These are phyloP conservation scores for Cicer arietinum DNA, from an alignment of 306 rosid genomes.

Conservation along the genomic window DNA sequence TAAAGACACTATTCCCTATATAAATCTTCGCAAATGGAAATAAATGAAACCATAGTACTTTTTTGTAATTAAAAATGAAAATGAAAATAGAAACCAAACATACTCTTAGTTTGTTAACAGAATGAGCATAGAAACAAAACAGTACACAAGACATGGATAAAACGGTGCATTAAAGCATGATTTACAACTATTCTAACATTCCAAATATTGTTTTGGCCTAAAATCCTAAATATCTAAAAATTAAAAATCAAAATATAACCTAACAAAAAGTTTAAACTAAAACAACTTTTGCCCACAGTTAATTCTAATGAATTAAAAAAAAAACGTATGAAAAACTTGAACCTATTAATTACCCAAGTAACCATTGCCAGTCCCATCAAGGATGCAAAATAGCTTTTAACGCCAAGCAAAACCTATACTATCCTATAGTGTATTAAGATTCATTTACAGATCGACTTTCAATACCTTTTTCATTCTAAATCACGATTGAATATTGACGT, in stretches of 20 bases:
- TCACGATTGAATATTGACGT: background rate
- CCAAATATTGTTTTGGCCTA: constrained; percentile 1
- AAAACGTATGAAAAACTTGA: constrained; percentile 15
- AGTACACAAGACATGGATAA: constrained; percentile 1
- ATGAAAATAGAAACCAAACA: constrained; percentile 26
- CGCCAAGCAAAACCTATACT: background rate
- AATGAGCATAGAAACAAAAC: constrained; percentile 2
- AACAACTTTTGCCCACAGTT: constrained; percentile 6
- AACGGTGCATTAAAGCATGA: constrained; percentile 18
- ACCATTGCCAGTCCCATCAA: constrained; percentile 14
- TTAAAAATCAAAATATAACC: background rate
- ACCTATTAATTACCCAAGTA: background rate
- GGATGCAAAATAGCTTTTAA: constrained; percentile 35
- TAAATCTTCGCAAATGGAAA: background rate
- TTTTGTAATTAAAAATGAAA: background rate
- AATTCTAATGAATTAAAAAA: background rate
- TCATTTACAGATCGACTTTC: constrained; percentile 23
- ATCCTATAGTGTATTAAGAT: constrained; percentile 6
- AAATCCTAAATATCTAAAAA: background rate
- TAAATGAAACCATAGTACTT: background rate
- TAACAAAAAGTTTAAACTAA: background rate
- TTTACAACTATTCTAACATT: constrained; percentile 1
- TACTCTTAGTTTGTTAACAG: background rate
- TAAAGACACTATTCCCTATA: background rate
- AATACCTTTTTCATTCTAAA: background rate